Evolutionary conservation across 225 moss, liverwort and hornwort genomes (phyloP).

Genomic region (Marchantia paleacea): DNA sequence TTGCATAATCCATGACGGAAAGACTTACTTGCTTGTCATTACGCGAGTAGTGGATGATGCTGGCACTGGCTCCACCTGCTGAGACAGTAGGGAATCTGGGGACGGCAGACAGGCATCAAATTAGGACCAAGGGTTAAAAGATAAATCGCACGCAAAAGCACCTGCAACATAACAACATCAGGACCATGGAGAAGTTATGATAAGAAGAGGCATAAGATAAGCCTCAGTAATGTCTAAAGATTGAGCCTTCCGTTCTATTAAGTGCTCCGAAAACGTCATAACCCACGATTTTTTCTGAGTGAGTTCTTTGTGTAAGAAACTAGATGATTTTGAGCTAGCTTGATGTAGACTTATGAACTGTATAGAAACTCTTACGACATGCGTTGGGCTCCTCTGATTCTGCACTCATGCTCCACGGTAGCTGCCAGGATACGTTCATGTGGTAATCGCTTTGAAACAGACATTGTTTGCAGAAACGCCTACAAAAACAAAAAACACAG

Average conservation of each 20-base stretch:
- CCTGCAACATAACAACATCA: background rate
- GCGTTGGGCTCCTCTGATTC: conserved; percentile 83
- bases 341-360: background rate
- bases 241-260: background rate
- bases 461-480: conserved; percentile 87
- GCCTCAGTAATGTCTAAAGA: too few species aligned
- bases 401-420: conserved; percentile 95
- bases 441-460: conserved; percentile 68
- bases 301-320: background rate
- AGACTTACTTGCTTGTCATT: conserved; percentile 79
- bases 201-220: too few species aligned
- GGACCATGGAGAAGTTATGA: background rate
- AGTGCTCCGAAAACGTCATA: background rate
- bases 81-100: conserved; percentile 91
- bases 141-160: background rate
- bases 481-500: conserved; percentile 18
- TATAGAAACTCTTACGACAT: conserved; percentile 75
- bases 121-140: background rate
- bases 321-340: background rate
- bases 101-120: conserved; percentile 23
- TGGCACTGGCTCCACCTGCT: conserved; percentile 89
- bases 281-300: background rate
- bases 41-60: conserved; percentile 88
- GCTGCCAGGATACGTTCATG: conserved; percentile 87
- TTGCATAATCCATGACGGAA: too few species aligned